Evolutionary conservation across 345 rosid genomes (phyloP).

Genomic region (Leavenworthia alabamica): DNA sequence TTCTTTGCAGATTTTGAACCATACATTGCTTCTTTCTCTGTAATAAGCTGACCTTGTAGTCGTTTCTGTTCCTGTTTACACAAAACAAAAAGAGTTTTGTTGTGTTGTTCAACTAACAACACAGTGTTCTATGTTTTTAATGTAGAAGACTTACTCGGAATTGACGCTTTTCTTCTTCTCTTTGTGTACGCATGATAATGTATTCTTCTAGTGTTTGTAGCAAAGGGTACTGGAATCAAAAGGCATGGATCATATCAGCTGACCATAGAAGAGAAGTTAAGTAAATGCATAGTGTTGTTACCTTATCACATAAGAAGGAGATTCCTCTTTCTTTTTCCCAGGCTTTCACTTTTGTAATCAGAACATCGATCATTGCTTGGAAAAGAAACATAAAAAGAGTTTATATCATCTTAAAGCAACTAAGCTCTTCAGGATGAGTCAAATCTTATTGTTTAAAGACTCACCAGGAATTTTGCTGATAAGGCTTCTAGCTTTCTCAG

Average conservation of each 20-base stretch:
- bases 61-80: conserved; percentile 70
- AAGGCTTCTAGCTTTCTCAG: conserved; percentile 77
- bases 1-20: conserved; percentile 59
- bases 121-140: not conserved
- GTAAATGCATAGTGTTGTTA: conserved; percentile 15
- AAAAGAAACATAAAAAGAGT: not conserved
- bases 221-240: conserved; percentile 46
- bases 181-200: conserved; percentile 37
- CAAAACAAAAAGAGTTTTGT: not conserved
- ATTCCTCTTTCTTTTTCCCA: conserved; percentile 76
- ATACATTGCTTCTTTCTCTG: conserved; percentile 70
- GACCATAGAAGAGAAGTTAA: conserved; percentile 2
- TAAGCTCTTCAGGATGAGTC: too few relatives aligned
- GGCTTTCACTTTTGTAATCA: conserved; percentile 55
- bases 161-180: conserved; percentile 80
- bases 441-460: conserved; percentile 18
- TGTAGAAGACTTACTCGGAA: conserved; percentile 54
- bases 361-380: conserved; percentile 53
- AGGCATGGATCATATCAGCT: conserved; percentile 11
- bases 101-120: not conserved
- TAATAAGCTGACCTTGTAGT: conserved; percentile 61
- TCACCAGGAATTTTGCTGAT: conserved; percentile 71
- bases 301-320: conserved; percentile 71
- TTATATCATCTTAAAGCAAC: not conserved
- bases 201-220: conserved; percentile 53